Conservation (phyloP, 257 asterid genomes). For the Gentiana dahurica region DNA sequence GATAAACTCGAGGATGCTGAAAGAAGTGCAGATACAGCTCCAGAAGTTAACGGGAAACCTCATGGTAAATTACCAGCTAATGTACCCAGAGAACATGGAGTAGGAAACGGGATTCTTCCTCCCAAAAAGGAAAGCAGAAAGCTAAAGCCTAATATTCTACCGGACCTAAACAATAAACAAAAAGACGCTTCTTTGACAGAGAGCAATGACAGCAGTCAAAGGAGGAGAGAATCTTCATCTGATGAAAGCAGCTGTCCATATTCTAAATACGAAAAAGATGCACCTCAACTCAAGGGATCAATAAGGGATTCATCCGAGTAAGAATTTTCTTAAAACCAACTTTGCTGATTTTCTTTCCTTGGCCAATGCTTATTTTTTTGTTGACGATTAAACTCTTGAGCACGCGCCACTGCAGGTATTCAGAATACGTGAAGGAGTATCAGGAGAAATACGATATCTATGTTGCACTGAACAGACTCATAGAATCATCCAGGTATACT, state of each 20-base stretch:
- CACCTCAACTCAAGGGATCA: slow-evolving; percentile 78
- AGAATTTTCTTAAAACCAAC: slow-evolving; percentile 17
- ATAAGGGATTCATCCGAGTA: slow-evolving; percentile 67
- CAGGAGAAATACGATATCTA: slow-evolving; percentile 72
- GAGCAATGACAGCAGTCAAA: slow-evolving; percentile 40
- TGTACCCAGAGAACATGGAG: slow-evolving; percentile 41
- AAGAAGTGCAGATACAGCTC: slow-evolving; percentile 25
- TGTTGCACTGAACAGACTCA: slow-evolving; percentile 45
- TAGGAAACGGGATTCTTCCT: slow-evolving; percentile 24
- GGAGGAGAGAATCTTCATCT: slow-evolving; percentile 49
- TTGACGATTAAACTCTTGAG: slow-evolving; percentile 11
- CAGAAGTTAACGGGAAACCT: slow-evolving; percentile 33
- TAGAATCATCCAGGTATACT: slow-evolving; percentile 73
- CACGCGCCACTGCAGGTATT: slow-evolving; percentile 37
- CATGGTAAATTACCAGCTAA: slow-evolving; percentile 29
- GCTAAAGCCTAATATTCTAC: slow-evolving; percentile 36
- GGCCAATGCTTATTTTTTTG: slow-evolving; percentile 3
- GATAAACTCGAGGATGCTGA: slow-evolving; percentile 35
- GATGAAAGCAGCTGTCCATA: slow-evolving; percentile 56
- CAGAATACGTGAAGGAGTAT: slow-evolving; percentile 77
- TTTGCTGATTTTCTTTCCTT: not conserved
- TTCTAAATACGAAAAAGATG: slow-evolving; percentile 73
- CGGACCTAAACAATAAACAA: slow-evolving; percentile 41
- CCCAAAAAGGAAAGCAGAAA: slow-evolving; percentile 22
- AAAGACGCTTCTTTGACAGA: slow-evolving; percentile 46